phyloP scores from a whole-genome alignment of 768 basidiomycete species.

The Lepiota subincarnata region DNA sequence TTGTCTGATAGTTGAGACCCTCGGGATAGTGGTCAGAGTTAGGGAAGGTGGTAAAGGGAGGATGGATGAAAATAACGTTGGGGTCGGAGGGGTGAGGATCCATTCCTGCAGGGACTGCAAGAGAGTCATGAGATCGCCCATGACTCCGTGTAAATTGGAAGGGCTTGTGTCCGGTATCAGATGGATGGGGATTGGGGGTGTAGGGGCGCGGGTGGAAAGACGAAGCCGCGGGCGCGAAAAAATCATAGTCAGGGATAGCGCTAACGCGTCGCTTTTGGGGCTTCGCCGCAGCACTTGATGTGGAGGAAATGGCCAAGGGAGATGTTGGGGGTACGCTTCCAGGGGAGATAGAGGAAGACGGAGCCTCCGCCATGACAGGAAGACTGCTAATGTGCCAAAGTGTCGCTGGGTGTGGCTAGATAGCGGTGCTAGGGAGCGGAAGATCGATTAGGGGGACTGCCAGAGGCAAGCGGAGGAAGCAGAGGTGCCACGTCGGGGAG shows the following conservation, averaged over 20 bases:
- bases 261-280: constrained; percentile 45
- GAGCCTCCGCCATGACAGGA: constrained; percentile 12
- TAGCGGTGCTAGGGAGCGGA: neutral
- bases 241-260: constrained; percentile 45
- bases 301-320: constrained; percentile 21
- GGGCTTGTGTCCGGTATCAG: constrained; percentile 21
- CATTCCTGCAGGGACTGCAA: constrained; percentile 49
- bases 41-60: constrained; percentile 69
- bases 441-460: constrained; percentile 1
- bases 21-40: constrained; percentile 55
- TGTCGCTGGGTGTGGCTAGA: neutral
- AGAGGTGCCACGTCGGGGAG: constrained; percentile 9
- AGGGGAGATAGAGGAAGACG: constrained; percentile 10
- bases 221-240: constrained; percentile 59
- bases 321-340: constrained; percentile 22
- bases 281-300: constrained; percentile 20
- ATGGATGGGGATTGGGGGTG: constrained; percentile 30
- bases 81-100: constrained; percentile 70
- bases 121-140: constrained; percentile 33
- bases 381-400: neutral
- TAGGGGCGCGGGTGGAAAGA: constrained; percentile 69
- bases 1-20: constrained; percentile 64
- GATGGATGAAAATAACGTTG: constrained; percentile 64
- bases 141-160: constrained; percentile 27
- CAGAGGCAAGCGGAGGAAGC: constrained; percentile 1